Evolutionary conservation across 2,329 filamentous ascomycete genomes (phyloP).

Genomic region (Geosmithia putterillii): DNA sequence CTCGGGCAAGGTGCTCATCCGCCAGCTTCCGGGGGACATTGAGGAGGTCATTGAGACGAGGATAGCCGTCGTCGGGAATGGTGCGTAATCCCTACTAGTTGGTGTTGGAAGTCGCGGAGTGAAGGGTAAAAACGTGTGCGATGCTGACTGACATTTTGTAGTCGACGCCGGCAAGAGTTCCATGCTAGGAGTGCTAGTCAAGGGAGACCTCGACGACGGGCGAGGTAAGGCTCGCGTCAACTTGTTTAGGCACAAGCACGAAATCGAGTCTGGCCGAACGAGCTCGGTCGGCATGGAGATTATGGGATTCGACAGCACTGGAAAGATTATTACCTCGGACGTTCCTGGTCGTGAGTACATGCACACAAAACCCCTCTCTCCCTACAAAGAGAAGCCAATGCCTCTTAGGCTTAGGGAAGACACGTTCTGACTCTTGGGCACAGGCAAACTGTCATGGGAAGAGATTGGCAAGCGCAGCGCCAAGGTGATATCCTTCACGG

Average conservation of each 20-base stretch:
- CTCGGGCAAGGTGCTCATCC: slow-evolving; percentile 77
- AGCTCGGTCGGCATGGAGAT: slow-evolving; percentile 98
- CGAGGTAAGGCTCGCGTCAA: slow-evolving; percentile 89
- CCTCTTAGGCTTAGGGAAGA: no score
- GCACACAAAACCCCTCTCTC: no score
- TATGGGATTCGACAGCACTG: slow-evolving; percentile 86
- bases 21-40: slow-evolving; percentile 57
- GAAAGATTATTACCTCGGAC: slow-evolving; percentile 70
- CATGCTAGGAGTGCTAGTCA: slow-evolving; percentile 88
- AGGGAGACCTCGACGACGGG: slow-evolving; percentile 89
- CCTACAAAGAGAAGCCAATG: neutral
- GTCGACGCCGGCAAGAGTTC: slow-evolving; percentile 96
- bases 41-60: slow-evolving; percentile 91
- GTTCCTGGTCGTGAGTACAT: slow-evolving; percentile 61
- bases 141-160: slow-evolving; percentile 16
- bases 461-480: slow-evolving; percentile 91
- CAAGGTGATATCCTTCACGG: slow-evolving; percentile 94
- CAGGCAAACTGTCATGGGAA: slow-evolving; percentile 74
- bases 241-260: slow-evolving; percentile 94
- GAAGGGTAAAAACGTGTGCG: no score
- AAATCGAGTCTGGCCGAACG: slow-evolving; percentile 89
- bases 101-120: no score
- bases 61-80: slow-evolving; percentile 94
- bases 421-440: neutral
- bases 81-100: slow-evolving; percentile 30